Percentiles rank a stretch among this genome's conserved stretches.
phyloP scores from a whole-genome alignment of 2,329 filamentous ascomycete species.

The Conoideocrella luteorostrata region DNA sequence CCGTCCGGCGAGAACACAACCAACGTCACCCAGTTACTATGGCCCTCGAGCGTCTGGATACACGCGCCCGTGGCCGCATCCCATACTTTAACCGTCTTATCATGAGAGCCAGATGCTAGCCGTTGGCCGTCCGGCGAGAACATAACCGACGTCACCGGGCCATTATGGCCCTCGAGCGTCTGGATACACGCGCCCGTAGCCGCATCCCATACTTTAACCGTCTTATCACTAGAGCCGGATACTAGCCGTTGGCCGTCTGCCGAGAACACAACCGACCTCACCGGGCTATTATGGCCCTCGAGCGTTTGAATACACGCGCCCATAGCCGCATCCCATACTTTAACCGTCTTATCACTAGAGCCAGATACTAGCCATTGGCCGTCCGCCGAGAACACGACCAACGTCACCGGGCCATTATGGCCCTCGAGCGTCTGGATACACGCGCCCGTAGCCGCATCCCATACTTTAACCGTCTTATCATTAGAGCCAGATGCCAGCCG shows the following conservation, averaged over 20 bases:
- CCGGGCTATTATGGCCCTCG: background rate
- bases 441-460: too few species aligned
- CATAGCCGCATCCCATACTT: too few species aligned
- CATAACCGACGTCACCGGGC: background rate
- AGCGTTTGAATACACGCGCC: background rate
- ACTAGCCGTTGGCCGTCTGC: constrained; percentile 3
- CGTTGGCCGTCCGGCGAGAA: constrained; percentile 6
- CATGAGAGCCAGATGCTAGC: constrained; percentile 5
- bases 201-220: background rate
- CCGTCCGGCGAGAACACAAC: constrained; percentile 9
- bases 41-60: background rate
- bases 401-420: too few species aligned
- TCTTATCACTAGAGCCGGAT: constrained; percentile 1
- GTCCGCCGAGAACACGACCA: too few species aligned
- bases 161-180: background rate
- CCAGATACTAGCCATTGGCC: too few species aligned
- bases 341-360: too few species aligned
- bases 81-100: background rate
- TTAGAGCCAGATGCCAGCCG: too few species aligned
- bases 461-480: too few species aligned
- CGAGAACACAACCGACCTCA: constrained; percentile 7
- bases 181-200: background rate
- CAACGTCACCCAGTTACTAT: background rate
- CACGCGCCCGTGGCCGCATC: background rate
- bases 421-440: too few species aligned